Percentiles rank a stretch among this genome's conserved stretches.
These are phyloP conservation scores for Pythium myriotylum DNA, from an alignment of 352 stramenopile genomes.

Conservation along the genomic window DNA sequence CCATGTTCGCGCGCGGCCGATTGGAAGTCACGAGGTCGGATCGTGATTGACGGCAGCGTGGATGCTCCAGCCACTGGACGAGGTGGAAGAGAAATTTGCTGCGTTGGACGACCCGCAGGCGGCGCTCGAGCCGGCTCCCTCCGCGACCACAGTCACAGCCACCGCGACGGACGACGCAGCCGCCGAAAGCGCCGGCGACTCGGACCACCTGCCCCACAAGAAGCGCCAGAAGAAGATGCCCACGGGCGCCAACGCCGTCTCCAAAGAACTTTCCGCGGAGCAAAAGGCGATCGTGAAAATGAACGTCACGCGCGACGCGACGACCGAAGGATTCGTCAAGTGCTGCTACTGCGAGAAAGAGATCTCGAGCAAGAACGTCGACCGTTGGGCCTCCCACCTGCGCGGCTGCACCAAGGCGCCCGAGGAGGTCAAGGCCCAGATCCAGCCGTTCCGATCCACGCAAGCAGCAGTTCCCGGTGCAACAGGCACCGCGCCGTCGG, in stretches of 20 bases:
- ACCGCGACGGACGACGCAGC: constrained; percentile 23
- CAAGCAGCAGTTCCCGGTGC: constrained; percentile 21
- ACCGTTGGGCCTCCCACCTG: constrained; percentile 82
- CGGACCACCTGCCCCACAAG: constrained; percentile 21
- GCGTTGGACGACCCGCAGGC: constrained; percentile 29
- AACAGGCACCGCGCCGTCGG: constrained; percentile 9
- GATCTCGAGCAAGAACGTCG: constrained; percentile 82
- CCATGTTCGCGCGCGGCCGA: background rate
- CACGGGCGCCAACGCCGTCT: constrained; percentile 23
- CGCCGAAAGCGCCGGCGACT: constrained; percentile 20
- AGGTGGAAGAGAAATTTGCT: constrained; percentile 38
- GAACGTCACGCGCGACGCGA: constrained; percentile 64
- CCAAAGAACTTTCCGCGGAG: constrained; percentile 65
- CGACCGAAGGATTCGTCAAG: constrained; percentile 64
- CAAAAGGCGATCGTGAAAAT: constrained; percentile 80
- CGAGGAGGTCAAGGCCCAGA: constrained; percentile 77
- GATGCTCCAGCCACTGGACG: constrained; percentile 55
- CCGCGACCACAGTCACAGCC: background rate
- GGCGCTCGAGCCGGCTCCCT: constrained; percentile 4
- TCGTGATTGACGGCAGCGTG: constrained; percentile 20
- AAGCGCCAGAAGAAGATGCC: constrained; percentile 32
- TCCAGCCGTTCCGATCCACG: constrained; percentile 54
- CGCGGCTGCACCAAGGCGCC: constrained; percentile 76
- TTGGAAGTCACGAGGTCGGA: constrained; percentile 11
- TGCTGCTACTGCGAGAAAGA: constrained; percentile 87